phyloP scores from a whole-genome alignment of 2,329 filamentous ascomycete genomes.

The Aureobasidium sp. region DNA sequence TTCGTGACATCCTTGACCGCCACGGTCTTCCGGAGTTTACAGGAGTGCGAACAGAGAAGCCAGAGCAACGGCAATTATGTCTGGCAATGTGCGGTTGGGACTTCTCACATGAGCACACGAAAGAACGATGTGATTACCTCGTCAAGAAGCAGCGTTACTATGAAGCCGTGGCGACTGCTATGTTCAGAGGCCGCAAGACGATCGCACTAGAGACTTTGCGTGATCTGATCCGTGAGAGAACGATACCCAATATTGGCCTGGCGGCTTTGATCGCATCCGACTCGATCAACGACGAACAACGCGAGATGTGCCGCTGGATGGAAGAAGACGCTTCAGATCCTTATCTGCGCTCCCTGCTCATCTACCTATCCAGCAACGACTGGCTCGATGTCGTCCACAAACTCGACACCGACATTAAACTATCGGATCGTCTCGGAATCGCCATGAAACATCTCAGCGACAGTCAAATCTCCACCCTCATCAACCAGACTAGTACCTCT shows the following conservation, averaged over 20 bases:
- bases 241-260: constrained; percentile 51
- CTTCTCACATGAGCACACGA: constrained; percentile 47
- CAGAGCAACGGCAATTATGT: constrained; percentile 66
- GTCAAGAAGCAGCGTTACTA: constrained; percentile 55
- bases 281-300: constrained; percentile 50
- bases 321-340: constrained; percentile 63
- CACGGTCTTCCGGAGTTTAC: constrained; percentile 57
- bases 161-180: constrained; percentile 66
- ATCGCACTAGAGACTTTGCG: constrained; percentile 65
- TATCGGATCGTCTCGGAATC: constrained; percentile 67
- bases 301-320: constrained; percentile 56
- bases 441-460: constrained; percentile 65
- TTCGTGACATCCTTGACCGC: constrained; percentile 58
- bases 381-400: constrained; percentile 66
- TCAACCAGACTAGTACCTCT: constrained; percentile 48
- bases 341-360: constrained; percentile 72
- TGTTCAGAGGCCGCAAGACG: constrained; percentile 64
- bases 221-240: constrained; percentile 58
- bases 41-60: constrained; percentile 56
- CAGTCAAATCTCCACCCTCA: constrained; percentile 37
- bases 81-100: constrained; percentile 70
- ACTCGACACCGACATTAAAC: constrained; percentile 56
- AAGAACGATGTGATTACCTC: constrained; percentile 43
- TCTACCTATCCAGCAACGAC: constrained; percentile 63
- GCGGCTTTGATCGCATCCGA: constrained; percentile 43